phyloP scores from a whole-genome alignment of 1,139 yeast species.

The Candida freyschussii region DNA sequence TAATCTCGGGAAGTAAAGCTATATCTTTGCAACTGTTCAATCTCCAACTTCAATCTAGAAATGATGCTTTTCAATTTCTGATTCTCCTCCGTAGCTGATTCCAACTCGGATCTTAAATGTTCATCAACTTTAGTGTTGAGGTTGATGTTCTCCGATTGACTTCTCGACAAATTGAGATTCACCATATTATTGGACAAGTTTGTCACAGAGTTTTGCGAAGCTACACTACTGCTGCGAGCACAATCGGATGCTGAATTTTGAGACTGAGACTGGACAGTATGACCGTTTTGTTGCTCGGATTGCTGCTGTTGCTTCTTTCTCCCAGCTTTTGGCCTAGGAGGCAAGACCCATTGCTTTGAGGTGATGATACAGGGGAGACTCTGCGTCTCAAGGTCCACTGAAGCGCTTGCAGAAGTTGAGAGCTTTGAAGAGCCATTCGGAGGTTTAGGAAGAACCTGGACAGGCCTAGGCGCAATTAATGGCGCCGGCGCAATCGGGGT shows the following conservation, averaged over 20 bases:
- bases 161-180: slow-evolving; percentile 15
- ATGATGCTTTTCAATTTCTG: slow-evolving; percentile 35
- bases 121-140: neutral
- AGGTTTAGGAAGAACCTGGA: slow-evolving; percentile 20
- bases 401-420: slow-evolving; percentile 3
- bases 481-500: slow-evolving; percentile 23
- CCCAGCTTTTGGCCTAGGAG: slow-evolving; percentile 63
- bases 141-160: slow-evolving; percentile 10
- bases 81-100: slow-evolving; percentile 35
- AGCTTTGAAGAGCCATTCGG: too few relatives aligned
- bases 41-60: slow-evolving; percentile 33
- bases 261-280: neutral
- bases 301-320: slow-evolving; percentile 28
- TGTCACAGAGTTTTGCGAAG: slow-evolving; percentile 12
- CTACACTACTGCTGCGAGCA: slow-evolving; percentile 2
- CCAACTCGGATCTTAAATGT: slow-evolving; percentile 31
- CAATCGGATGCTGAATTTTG: neutral
- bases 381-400: slow-evolving; percentile 4
- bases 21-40: slow-evolving; percentile 23
- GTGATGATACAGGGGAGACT: slow-evolving; percentile 36
- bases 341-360: slow-evolving; percentile 57
- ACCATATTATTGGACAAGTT: slow-evolving; percentile 15
- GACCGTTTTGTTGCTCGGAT: neutral
- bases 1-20: slow-evolving; percentile 1
- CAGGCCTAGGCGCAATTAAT: slow-evolving; percentile 20